These are phyloP conservation scores for Suhomyces guaymorum DNA, from an alignment of 1,139 yeast species.

Conservation along the genomic window DNA sequence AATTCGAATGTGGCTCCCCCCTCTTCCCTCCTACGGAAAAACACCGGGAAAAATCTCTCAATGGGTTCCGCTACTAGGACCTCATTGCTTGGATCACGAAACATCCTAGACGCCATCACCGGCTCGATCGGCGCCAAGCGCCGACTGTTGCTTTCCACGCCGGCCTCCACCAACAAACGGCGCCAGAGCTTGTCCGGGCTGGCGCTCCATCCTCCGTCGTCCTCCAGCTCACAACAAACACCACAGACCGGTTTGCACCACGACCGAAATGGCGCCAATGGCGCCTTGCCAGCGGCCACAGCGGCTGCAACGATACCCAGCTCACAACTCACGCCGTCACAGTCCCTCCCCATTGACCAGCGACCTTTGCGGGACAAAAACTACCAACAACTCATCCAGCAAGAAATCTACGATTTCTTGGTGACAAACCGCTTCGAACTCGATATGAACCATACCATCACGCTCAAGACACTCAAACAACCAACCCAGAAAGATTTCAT, in stretches of 20 bases:
- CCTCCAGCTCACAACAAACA: conserved; percentile 19
- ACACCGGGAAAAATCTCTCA: conserved; percentile 34
- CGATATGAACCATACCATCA: conserved; percentile 70
- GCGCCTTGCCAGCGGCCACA: no score
- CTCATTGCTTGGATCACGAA: conserved; percentile 25
- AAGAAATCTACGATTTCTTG: conserved; percentile 67
- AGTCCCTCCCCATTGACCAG: conserved; percentile 48
- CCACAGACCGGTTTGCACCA: conserved; percentile 17
- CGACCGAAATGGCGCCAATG: no score
- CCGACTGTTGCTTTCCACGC: conserved; percentile 40
- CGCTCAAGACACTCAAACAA: conserved; percentile 62
- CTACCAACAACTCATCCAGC: conserved; percentile 64
- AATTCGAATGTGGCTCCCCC: conserved; percentile 20
- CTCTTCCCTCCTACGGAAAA: conserved; percentile 30
- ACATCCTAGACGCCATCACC: conserved; percentile 15
- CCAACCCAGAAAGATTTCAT: conserved; percentile 92
- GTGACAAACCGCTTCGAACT: conserved; percentile 64
- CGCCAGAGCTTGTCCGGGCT: conserved; percentile 28
- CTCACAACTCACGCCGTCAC: conserved; percentile 6
- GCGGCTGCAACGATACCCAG: no score
- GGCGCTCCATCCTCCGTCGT: conserved; percentile 9
- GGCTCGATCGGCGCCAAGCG: conserved; percentile 25
- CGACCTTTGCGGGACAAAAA: conserved; percentile 75
- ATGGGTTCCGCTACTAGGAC: conserved; percentile 40
- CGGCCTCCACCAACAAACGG: conserved; percentile 38